A percentile compares a stretch with the other conserved stretches of the same genome.
Evolutionary conservation across 2,329 filamentous ascomycete genomes (phyloP).

Genomic region (Phaeosphaeria sp.): DNA sequence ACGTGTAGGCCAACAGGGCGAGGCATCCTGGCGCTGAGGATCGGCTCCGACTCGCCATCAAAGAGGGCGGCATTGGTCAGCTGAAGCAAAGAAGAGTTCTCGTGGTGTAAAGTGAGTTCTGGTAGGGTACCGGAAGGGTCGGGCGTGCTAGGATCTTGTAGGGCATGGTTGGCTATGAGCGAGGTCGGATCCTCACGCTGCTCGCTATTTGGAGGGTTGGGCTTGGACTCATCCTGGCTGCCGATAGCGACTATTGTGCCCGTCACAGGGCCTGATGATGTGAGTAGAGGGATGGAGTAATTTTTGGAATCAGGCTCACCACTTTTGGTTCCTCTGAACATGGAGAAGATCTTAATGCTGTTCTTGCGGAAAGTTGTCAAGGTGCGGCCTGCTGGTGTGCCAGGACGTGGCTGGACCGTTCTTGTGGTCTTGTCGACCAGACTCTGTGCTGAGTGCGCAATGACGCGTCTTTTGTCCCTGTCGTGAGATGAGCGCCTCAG

Average conservation of each 20-base stretch:
- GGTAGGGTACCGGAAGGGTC: constrained; percentile 16
- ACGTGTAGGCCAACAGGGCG: constrained; percentile 22
- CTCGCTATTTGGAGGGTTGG: constrained; percentile 19
- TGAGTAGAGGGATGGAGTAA: constrained; percentile 5
- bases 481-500: constrained; percentile 25
- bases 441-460: constrained; percentile 30
- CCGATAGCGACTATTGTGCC: constrained; percentile 10
- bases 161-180: constrained; percentile 7
- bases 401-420: constrained; percentile 20
- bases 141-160: constrained; percentile 22
- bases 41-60: constrained; percentile 46
- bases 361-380: constrained; percentile 39
- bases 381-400: constrained; percentile 29
- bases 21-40: constrained; percentile 15
- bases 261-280: constrained; percentile 20
- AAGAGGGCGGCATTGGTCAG: constrained; percentile 36
- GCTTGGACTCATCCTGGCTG: constrained; percentile 15
- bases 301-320: constrained; percentile 4
- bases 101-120: constrained; percentile 15
- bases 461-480: constrained; percentile 42
- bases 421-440: constrained; percentile 16
- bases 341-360: constrained; percentile 43
- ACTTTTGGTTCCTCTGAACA: constrained; percentile 44
- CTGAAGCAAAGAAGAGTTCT: constrained; percentile 27
- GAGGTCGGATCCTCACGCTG: constrained; percentile 14